A percentile compares a stretch with the other conserved stretches of the same genome.
phyloP scores from a whole-genome alignment of 345 rosid genomes.

The Rhizophora mangle region DNA sequence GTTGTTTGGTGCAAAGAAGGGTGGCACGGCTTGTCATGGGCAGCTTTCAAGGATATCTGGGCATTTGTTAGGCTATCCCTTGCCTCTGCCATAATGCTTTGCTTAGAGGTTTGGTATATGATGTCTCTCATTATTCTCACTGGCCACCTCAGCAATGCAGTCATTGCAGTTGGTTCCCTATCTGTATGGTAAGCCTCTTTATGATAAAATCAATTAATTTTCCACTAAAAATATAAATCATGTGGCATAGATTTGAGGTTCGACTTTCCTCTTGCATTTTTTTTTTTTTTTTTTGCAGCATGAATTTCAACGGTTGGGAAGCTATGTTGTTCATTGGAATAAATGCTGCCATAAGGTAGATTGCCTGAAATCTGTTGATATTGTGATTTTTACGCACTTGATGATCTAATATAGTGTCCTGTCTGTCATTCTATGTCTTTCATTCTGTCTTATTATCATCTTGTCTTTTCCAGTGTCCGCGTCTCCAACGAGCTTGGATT shows the following conservation, averaged over 20 bases:
- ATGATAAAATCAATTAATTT: neutral
- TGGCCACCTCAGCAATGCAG: conserved; percentile 65
- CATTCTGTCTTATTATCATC: neutral
- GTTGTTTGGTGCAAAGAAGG: conserved; percentile 58
- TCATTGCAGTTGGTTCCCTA: conserved; percentile 71
- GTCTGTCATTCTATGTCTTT: neutral
- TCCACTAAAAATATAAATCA: neutral
- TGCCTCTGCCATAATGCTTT: conserved; percentile 83
- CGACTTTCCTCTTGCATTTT: neutral
- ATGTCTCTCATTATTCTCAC: conserved; percentile 72
- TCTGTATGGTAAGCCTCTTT: conserved; percentile 60
- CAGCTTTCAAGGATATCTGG: conserved; percentile 68
- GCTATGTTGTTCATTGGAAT: conserved; percentile 79
- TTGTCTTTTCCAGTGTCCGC: conserved; percentile 47
- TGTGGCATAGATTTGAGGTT: neutral
- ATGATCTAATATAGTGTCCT: neutral
- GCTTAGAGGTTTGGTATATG: conserved; percentile 83
- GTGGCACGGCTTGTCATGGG: conserved; percentile 61
- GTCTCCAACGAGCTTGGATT: conserved; percentile 79
- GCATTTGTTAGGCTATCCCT: conserved; percentile 68
- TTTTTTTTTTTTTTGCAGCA: conserved; percentile 33
- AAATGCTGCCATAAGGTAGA: conserved; percentile 67
- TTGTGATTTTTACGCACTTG: too few relatives aligned
- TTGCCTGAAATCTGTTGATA: neutral
- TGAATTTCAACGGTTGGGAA: conserved; percentile 74